Evolutionary conservation across 169 alveolate species (phyloP).

Genomic region (Cryptosporidium ryanae): DNA sequence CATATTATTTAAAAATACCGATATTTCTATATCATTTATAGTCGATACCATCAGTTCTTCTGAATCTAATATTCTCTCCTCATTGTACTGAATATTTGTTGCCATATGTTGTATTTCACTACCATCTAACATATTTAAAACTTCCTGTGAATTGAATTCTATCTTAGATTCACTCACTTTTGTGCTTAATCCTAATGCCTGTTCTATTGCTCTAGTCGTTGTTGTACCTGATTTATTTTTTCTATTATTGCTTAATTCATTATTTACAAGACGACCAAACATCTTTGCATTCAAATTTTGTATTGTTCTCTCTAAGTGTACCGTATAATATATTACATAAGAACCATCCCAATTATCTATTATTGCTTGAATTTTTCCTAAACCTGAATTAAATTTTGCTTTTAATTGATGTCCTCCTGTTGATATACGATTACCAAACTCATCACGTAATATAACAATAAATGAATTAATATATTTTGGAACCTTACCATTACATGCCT

Average conservation of each 20-base stretch:
- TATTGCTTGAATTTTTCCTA: slow-evolving; percentile 75
- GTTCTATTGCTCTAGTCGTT: slow-evolving; percentile 66
- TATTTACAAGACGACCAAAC: slow-evolving; percentile 4
- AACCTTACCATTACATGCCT: slow-evolving; percentile 59
- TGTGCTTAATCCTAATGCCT: slow-evolving; percentile 35
- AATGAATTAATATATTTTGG: slow-evolving; percentile 59
- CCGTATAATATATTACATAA: slow-evolving; percentile 73
- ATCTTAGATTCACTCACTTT: slow-evolving; percentile 38
- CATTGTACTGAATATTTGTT: slow-evolving; percentile 6
- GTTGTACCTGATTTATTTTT: slow-evolving; percentile 12
- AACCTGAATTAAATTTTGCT: slow-evolving; percentile 58
- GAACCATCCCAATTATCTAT: slow-evolving; percentile 77
- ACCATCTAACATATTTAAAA: slow-evolving; percentile 16
- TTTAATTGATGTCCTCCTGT: slow-evolving; percentile 77
- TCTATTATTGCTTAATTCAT: slow-evolving; percentile 17
- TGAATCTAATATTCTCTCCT: slow-evolving; percentile 17
- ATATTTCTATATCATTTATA: slow-evolving; percentile 59
- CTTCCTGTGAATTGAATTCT: slow-evolving; percentile 43
- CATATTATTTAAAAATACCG: slow-evolving; percentile 57
- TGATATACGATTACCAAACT: slow-evolving; percentile 76
- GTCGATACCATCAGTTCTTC: slow-evolving; percentile 20
- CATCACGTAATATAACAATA: slow-evolving; percentile 69
- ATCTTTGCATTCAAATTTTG: slow-evolving; percentile 36
- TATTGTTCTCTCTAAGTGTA: slow-evolving; percentile 50
- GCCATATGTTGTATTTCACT: slow-evolving; percentile 43